Base-by-base conservation (phyloP, 139 green algal species). In the Tetradesmus lagerheimii region DNA sequence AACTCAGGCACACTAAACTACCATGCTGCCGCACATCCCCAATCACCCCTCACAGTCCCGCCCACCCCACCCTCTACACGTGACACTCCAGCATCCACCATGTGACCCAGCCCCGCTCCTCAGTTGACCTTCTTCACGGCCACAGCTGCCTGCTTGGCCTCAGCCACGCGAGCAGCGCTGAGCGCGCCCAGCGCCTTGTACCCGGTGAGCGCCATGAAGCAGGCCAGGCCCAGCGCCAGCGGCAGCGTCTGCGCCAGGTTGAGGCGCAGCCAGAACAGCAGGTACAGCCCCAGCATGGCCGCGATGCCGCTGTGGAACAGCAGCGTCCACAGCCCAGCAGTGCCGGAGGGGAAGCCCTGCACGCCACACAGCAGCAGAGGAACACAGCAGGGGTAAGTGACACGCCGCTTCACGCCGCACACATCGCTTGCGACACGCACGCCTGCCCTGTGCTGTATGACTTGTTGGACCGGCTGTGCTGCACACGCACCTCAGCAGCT, bases 231-330 rank as follows among this genome's bases (percentile, higher is more conserved):
- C 8, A 83, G 75, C 1, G 79, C 87, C 18, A 90, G 75, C 9
- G 93, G 91, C 81, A 95, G 82, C 47, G 89, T 94, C 66, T 92
- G 84, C 6, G 91, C 89, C 80, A 95, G 91, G 88, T 95, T 93
- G 35, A 92, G 89, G 37, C 74, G 57, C 80, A 92, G 45, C 87
- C 88, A 95, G 90, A 95, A 95, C 53, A 94, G 38, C 62, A 93
- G 25, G 89, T 95, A 93, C 43, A 95, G 87, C 14, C 88, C 71
- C 47, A 95, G 87, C 75, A 94, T 90, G 34, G 80, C 90, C 4
- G 75, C 92, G 80, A 95, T 90, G 80, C 89, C 79, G 39, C 84
- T 86, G 83, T 95, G 93, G 90, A 95, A 95, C 16, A 93, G 67
- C 79, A 94, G 67, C 34, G 83, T 62, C 53, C 75, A 90, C 27